Conservation (phyloP, 495 filamentous ascomycete genomes). For the Trichoderma virens region DNA sequence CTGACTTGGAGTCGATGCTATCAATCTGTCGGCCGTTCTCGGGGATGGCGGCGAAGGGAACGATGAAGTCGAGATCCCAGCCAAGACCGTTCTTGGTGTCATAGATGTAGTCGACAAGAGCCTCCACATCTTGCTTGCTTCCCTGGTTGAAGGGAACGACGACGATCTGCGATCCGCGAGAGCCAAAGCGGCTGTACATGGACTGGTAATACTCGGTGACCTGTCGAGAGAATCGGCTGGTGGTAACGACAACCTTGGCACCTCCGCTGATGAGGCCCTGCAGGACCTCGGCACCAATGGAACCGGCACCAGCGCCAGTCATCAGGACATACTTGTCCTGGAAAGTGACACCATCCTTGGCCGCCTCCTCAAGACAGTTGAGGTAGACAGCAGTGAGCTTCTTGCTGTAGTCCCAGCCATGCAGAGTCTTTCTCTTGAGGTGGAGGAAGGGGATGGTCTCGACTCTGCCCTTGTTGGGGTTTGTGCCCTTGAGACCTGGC, state of each 20-base stretch:
- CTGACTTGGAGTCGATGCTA: slow-evolving; percentile 93
- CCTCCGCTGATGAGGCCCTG: slow-evolving; percentile 95
- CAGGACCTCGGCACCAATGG: slow-evolving; percentile 96
- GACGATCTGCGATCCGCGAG: slow-evolving; percentile 89
- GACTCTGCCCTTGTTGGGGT: slow-evolving; percentile 64
- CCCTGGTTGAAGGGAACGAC: slow-evolving; percentile 99
- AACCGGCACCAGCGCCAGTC: slow-evolving; percentile 96
- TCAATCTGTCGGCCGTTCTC: slow-evolving; percentile 98
- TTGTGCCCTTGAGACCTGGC: slow-evolving; percentile 54
- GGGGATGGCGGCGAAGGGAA: slow-evolving; percentile 95
- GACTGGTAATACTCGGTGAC: slow-evolving; percentile 99
- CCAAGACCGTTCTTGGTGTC: slow-evolving; percentile 93
- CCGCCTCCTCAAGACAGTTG: slow-evolving; percentile 82
- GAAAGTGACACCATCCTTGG: slow-evolving; percentile 79
- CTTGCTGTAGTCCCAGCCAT: slow-evolving; percentile 99
- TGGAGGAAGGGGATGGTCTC: slow-evolving; percentile 98
- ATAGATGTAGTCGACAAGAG: slow-evolving; percentile 90
- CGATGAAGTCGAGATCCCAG: slow-evolving; percentile 94
- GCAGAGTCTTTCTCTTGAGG: slow-evolving; percentile 84
- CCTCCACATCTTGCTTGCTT: slow-evolving; percentile 93
- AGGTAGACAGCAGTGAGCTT: slow-evolving; percentile 89
- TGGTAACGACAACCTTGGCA: slow-evolving; percentile 92
- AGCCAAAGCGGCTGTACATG: slow-evolving; percentile 92
- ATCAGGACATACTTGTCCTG: slow-evolving; percentile 94
- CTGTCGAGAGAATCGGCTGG: slow-evolving; percentile 89